Conservation (phyloP, 345 rosid species). For the Aurinia saxatilis region DNA sequence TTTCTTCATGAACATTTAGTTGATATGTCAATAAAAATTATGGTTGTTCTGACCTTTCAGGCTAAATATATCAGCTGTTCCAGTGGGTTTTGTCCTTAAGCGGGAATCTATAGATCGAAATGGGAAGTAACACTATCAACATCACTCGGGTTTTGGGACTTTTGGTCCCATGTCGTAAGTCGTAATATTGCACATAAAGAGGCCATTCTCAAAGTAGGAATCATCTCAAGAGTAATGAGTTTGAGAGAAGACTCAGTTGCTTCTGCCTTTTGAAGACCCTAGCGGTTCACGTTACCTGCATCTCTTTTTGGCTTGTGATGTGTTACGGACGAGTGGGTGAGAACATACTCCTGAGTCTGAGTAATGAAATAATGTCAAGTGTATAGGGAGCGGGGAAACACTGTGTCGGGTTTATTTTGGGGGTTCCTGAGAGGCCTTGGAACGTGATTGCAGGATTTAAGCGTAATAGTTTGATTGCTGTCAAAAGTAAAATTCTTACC, state of each 20-base stretch:
- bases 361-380: constrained; percentile 20
- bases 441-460: constrained; percentile 19
- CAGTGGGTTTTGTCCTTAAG: constrained; percentile 19
- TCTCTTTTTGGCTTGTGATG: constrained; percentile 23
- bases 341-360: constrained; percentile 8
- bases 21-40: no score
- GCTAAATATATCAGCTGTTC: constrained; percentile 21
- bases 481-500: constrained; percentile 7
- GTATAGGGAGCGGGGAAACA: constrained; percentile 18
- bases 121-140: constrained; percentile 25
- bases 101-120: constrained; percentile 25
- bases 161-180: constrained; percentile 26
- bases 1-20: not conserved
- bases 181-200: constrained; percentile 29
- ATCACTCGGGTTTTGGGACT: constrained; percentile 23
- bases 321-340: constrained; percentile 23
- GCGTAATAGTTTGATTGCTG: constrained; percentile 22
- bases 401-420: constrained; percentile 15
- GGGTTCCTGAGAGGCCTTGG: constrained; percentile 18
- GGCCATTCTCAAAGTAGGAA: constrained; percentile 30
- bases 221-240: constrained; percentile 21
- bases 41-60: constrained; percentile 18
- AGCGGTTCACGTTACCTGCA: constrained; percentile 26
- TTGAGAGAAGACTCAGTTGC: constrained; percentile 10
- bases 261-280: constrained; percentile 11